phyloP scores from a whole-genome alignment of 2,329 filamentous ascomycete genomes.

The Colletotrichum plurivorum region DNA sequence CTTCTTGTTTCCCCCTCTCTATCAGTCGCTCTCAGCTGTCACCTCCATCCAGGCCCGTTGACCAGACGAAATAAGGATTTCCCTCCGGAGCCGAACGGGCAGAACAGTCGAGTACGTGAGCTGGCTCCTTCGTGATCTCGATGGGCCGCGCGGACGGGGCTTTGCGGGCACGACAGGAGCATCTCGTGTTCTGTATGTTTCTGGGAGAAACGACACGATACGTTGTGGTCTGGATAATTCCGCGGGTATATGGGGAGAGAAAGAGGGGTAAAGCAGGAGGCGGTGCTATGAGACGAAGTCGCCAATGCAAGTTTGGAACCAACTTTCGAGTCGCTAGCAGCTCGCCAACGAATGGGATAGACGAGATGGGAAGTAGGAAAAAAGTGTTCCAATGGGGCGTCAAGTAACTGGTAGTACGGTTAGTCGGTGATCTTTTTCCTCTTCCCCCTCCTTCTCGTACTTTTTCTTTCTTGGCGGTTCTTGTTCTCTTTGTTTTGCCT shows the following conservation, averaged over 20 bases:
- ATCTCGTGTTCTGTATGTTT: background rate
- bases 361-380: slow-evolving; percentile 3
- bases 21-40: no score
- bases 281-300: slow-evolving; percentile 11
- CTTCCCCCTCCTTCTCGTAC: slow-evolving; percentile 2
- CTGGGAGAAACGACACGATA: background rate
- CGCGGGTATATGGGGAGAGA: background rate
- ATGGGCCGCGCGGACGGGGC: slow-evolving; percentile 15
- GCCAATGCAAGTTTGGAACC: slow-evolving; percentile 28
- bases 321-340: slow-evolving; percentile 27
- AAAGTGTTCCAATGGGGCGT: slow-evolving; percentile 4
- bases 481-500: no score
- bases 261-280: slow-evolving; percentile 11
- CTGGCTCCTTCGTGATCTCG: background rate
- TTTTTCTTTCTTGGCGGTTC: background rate
- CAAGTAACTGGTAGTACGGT: slow-evolving; percentile 23
- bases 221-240: no score
- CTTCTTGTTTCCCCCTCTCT: background rate
- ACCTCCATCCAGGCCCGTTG: background rate
- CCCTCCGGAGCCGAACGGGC: slow-evolving; percentile 7
- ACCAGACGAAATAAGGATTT: background rate
- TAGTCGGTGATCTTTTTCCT: slow-evolving; percentile 25
- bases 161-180: background rate
- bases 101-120: background rate
- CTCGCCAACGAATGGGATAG: slow-evolving; percentile 14